A percentile compares a stretch with the other conserved stretches of the same genome.
Conservation (phyloP, 345 rosid species). For the Arabis alpina region DNA sequence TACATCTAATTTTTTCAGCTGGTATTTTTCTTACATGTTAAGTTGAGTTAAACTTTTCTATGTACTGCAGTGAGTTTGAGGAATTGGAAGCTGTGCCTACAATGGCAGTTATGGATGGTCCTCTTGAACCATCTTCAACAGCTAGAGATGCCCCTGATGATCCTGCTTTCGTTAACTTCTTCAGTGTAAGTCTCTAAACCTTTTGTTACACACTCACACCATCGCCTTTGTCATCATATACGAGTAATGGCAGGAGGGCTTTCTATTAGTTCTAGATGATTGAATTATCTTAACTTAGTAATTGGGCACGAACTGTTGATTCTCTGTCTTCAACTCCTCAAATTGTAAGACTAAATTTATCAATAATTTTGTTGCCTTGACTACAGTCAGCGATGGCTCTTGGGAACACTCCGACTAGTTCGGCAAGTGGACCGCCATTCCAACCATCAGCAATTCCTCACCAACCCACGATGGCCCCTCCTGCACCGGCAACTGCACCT, state of each 20-base stretch:
- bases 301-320: neutral
- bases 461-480: conserved; percentile 43
- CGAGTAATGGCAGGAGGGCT: neutral
- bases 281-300: conserved; percentile 11
- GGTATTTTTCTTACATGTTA: neutral
- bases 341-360: neutral
- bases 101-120: conserved; percentile 91
- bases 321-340: conserved; percentile 21
- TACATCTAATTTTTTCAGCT: neutral
- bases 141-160: conserved; percentile 68
- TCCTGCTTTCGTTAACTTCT: conserved; percentile 84
- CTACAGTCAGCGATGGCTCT: conserved; percentile 70
- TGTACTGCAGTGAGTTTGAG: conserved; percentile 78
- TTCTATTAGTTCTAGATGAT: conserved; percentile 18
- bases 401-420: conserved; percentile 53
- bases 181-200: conserved; percentile 60
- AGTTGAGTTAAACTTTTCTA: neutral
- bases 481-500: conserved; percentile 49
- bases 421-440: conserved; percentile 53
- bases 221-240: neutral
- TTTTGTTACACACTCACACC: conserved; percentile 10
- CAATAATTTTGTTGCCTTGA: conserved; percentile 26
- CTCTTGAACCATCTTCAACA: conserved; percentile 77
- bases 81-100: conserved; percentile 91
- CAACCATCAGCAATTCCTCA: conserved; percentile 55